Evolutionary conservation across 768 basidiomycete genomes (phyloP), one percentile per base, ranked within the genome.

Genomic region (Phylloporus sp.): DNA sequence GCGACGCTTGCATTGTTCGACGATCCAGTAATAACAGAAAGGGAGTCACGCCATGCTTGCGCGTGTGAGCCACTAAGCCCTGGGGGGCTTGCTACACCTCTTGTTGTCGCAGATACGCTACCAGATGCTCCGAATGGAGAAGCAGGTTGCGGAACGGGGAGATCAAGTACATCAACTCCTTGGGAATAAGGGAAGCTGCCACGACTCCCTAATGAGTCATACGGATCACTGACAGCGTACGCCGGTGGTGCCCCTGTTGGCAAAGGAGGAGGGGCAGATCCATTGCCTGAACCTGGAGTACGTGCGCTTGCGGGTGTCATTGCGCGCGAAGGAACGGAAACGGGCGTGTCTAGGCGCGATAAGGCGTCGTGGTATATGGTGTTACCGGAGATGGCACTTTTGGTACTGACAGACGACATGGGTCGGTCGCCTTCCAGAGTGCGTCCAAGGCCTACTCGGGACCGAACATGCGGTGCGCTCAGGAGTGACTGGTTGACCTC

Each of bases 321-420:
- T 9, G 78, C 80, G 32, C 77, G 69, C 6, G 74, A 73, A 42
- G 77, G 74, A 16, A 69, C 49, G 11, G 63, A 63, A 6, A 70
- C 59, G 20, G 80, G 76, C 3, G 80, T 80, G 2, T 58, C 67
- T 11, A 74, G 66, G 10, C 69, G 67, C 0, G 83, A 84, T 4
- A 66, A 51, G 0, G 86, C 85, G 59, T 87, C 85, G 54, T 82
- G 81, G 57, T 82, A 88, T 3, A 84, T 58, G 0, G 84, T 85
- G 27, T 70, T 75, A 5, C 79, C 84, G 2, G 79, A 80, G 13
- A 71, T 53, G 6, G 70, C 76, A 47, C 84, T 86, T 52, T 68
- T 72, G 18, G 70, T 73, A 49, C 85, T 88, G 34, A 80, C 69
- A 42, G 72, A 72, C 0, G 87, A 88, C 27, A 78, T 64, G 0